Percentiles rank a stretch among this genome's conserved stretches.
These are phyloP conservation scores for Lepidium aucheri DNA, from an alignment of 345 rosid genomes.

Conservation along the genomic window DNA sequence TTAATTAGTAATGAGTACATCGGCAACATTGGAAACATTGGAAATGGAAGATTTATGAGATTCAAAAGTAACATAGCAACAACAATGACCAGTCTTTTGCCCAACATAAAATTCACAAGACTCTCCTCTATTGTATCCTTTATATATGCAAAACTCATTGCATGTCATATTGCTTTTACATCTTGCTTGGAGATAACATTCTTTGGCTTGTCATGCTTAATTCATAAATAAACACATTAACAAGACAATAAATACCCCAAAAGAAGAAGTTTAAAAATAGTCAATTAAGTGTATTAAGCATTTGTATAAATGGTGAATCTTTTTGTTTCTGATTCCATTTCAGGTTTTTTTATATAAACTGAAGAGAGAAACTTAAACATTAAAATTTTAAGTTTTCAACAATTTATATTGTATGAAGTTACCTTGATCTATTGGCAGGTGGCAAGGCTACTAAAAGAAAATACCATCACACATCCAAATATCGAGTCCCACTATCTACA, in stretches of 20 bases:
- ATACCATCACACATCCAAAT: too few species aligned
- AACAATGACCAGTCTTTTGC: background rate
- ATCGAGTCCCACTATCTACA: too few species aligned
- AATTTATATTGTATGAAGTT: background rate
- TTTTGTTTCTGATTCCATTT: background rate
- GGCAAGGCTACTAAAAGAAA: too few species aligned
- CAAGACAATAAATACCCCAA: background rate
- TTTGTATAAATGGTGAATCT: background rate
- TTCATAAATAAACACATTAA: background rate
- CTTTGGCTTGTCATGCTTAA: background rate
- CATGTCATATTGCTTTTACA: background rate
- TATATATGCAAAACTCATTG: background rate
- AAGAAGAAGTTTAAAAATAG: background rate
- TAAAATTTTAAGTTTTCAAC: background rate
- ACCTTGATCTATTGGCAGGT: too few species aligned
- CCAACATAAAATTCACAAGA: background rate
- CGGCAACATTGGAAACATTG: too few species aligned
- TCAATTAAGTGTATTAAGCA: background rate
- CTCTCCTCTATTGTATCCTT: background rate
- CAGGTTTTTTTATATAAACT: too few species aligned
- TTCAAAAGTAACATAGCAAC: background rate
- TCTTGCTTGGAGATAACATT: background rate
- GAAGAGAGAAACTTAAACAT: background rate
- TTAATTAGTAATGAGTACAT: background rate
- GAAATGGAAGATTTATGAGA: background rate